These are phyloP conservation scores for Penicillium brasilianum DNA, from an alignment of 2,329 filamentous ascomycete species.

Conservation along the genomic window DNA sequence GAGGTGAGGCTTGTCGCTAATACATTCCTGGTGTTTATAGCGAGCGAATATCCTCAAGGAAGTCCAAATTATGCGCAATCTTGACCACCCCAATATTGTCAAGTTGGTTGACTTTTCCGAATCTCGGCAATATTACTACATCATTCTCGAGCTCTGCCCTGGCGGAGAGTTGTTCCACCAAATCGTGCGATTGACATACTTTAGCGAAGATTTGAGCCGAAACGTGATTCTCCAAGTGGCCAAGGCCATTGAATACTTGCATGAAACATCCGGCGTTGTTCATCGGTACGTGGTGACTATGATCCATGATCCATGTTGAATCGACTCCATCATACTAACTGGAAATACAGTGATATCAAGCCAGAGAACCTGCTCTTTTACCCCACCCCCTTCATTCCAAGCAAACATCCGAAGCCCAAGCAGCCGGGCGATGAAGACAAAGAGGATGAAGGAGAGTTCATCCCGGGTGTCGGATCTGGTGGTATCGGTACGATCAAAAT, in stretches of 20 bases:
- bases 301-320: not conserved
- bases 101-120: conserved; percentile 93
- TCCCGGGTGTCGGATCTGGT: conserved; percentile 78
- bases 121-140: conserved; percentile 95
- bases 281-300: conserved; percentile 72
- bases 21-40: conserved; percentile 55
- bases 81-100: conserved; percentile 95
- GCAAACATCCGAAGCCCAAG: conserved; percentile 78
- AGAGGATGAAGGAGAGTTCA: conserved; percentile 92
- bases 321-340: conserved; percentile 15
- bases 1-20: conserved; percentile 31
- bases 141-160: conserved; percentile 90
- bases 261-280: conserved; percentile 93
- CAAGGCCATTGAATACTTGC: conserved; percentile 89
- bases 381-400: conserved; percentile 79
- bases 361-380: conserved; percentile 96
- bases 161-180: conserved; percentile 98
- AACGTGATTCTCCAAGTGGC: conserved; percentile 96
- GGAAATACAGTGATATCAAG: conserved; percentile 68
- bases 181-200: conserved; percentile 96
- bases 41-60: conserved; percentile 97
- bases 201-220: conserved; percentile 91
- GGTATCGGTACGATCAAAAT: conserved; percentile 97
- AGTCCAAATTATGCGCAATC: conserved; percentile 96
- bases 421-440: conserved; percentile 95